Base-by-base conservation (phyloP, 768 basidiomycete species). In the Favolaschia claudopus region DNA sequence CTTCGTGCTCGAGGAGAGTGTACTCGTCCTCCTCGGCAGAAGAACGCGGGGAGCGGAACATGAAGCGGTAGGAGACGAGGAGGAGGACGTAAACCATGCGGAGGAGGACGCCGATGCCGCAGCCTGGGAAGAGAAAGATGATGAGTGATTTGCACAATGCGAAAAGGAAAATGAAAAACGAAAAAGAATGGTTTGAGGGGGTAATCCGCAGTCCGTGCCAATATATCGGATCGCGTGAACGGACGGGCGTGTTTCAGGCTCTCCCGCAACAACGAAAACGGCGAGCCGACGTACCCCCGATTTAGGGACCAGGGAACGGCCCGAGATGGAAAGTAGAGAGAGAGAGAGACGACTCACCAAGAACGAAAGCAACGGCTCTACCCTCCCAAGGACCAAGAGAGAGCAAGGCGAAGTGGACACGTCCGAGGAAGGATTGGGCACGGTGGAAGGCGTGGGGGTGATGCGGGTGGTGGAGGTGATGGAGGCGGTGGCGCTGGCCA, bases 311-410 rank as follows among this genome's bases (percentile, higher is more conserved):
- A n/a, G 10, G 20, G 34, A 27, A 22, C 22, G 29, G 43, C 46
- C 28, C 19, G 6, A 10, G 42, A 31, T 47, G 42, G 25, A 38
- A 40, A 45, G 36, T n/a, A 50, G 27, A 39, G 19, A 20, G 27
- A 43, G 32, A 34, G 38, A 19, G 53, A 20, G 32, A 66, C 72
- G 48, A 79, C 85, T 66, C 47, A 85, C 92, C 92, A 17, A 94
- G 82, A 55, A 94, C 92, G 59, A 94, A 94, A 4, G 93, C 87
- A 15, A 94, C 87, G 10, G 87, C 86, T 46, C 91, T 81, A 47
- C 91, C 91, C 73, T 94, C 92, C 91, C 92, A 93, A 19, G 85
- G 85, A 13, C 91, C 89, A 15, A 94, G 84, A 8, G 83, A 72
- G 77, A 85, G 85, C 52, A 93, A 73, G 3, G 91, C 88, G 52